Evolutionary conservation across 2,329 filamentous ascomycete species (phyloP).

Genomic region (Alternaria viburni): DNA sequence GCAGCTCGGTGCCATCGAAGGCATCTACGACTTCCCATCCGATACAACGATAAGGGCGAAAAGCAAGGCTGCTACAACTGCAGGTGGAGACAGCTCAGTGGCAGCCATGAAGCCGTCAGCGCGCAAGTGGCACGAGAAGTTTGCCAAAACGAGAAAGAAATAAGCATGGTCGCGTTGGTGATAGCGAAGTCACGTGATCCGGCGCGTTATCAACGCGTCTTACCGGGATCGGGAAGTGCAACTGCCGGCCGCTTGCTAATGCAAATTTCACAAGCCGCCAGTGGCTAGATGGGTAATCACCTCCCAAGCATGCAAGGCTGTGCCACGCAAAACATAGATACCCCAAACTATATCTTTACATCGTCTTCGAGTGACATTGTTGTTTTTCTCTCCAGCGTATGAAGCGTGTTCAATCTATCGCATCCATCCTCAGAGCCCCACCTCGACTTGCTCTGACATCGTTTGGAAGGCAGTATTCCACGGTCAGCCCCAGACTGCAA

Average conservation of each 20-base stretch:
- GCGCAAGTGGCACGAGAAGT: conserved; percentile 51
- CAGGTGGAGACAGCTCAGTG: conserved; percentile 7
- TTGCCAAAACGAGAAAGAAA: conserved; percentile 43
- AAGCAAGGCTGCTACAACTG: conserved; percentile 7
- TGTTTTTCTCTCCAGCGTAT: conserved; percentile 3
- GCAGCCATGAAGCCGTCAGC: conserved; percentile 34
- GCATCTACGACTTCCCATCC: conserved; percentile 40
- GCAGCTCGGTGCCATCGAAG: conserved; percentile 41
- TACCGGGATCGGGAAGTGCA: conserved; percentile 12
- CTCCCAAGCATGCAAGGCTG: conserved; percentile 2
- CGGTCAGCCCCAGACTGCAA: neutral
- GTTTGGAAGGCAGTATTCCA: neutral
- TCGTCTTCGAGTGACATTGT: neutral
- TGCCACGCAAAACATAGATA: conserved; percentile 13
- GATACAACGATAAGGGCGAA: conserved; percentile 41
- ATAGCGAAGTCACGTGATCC: conserved; percentile 10
- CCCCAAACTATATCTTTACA: neutral
- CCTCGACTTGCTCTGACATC: neutral
- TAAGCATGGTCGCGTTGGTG: conserved; percentile 9
- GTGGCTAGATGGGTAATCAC: conserved; percentile 26
- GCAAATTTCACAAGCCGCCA: conserved; percentile 19
- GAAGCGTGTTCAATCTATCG: conserved; percentile 7
- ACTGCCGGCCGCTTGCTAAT: conserved; percentile 25
- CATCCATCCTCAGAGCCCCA: conserved; percentile 2
- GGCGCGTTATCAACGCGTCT: conserved; percentile 9